These are phyloP conservation scores for Daldinia eschscholtzii DNA, from an alignment of 2,329 filamentous ascomycete genomes.

Conservation along the genomic window DNA sequence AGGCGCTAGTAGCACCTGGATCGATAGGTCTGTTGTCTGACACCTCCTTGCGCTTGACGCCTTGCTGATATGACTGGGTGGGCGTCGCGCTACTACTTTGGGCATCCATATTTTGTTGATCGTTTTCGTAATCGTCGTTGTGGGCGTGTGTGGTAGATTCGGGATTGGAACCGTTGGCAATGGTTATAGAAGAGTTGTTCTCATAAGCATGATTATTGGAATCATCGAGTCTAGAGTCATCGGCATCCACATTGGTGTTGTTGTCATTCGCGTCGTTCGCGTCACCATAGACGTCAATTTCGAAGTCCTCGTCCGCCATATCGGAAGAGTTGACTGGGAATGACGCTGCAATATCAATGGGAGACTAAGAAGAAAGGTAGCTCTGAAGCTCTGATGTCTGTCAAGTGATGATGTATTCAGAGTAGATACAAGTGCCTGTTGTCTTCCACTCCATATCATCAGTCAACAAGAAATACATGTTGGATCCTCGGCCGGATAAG, in stretches of 20 bases:
- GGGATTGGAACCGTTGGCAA: constrained; percentile 54
- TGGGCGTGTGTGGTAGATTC: constrained; percentile 51
- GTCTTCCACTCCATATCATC: constrained; percentile 54
- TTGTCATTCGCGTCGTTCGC: constrained; percentile 47
- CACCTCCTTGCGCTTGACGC: constrained; percentile 71
- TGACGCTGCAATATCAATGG: constrained; percentile 52
- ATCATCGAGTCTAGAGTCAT: constrained; percentile 54
- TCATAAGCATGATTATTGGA: constrained; percentile 57
- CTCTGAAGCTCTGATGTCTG: constrained; percentile 44
- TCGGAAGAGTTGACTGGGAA: constrained; percentile 45
- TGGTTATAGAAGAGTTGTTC: constrained; percentile 57
- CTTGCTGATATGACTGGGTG: constrained; percentile 61
- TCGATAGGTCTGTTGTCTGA: constrained; percentile 71
- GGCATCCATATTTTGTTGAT: constrained; percentile 51
- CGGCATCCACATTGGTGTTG: constrained; percentile 62
- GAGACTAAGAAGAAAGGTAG: constrained; percentile 45
- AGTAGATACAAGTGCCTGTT: constrained; percentile 58
- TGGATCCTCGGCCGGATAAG: constrained; percentile 35
- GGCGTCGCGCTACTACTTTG: constrained; percentile 52
- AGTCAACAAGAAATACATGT: constrained; percentile 53
- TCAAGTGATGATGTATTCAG: constrained; percentile 55
- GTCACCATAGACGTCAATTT: constrained; percentile 80
- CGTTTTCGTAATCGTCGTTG: constrained; percentile 58
- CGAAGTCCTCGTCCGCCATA: constrained; percentile 79
- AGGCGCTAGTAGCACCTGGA: constrained; percentile 72